Evolutionary conservation across 2,329 filamentous ascomycete species (phyloP).

Genomic region (Aspergillus ustus): DNA sequence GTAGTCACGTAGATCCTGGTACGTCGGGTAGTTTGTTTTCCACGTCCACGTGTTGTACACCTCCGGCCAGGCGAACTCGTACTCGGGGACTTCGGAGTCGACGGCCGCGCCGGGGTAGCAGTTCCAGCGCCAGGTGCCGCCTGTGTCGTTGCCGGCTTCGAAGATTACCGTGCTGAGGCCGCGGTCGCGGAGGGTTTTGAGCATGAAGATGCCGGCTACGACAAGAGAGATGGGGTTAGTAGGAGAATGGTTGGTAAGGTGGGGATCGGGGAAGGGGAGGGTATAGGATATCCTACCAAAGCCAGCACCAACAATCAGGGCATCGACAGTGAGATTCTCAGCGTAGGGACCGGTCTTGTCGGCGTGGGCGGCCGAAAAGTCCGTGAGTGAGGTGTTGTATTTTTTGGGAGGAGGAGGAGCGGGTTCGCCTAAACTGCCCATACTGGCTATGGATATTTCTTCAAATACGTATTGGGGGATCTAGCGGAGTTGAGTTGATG

Average conservation of each 20-base stretch:
- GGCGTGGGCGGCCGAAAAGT: neutral
- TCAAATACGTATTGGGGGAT: neutral
- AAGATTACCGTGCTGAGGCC: slow-evolving; percentile 56
- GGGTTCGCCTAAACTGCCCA: neutral
- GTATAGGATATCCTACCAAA: neutral
- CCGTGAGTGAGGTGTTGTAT: slow-evolving; percentile 2
- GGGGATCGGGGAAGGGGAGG: neutral
- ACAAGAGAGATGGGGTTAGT: neutral
- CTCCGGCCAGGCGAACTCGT: slow-evolving; percentile 58
- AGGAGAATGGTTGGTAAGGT: no score
- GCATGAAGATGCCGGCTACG: slow-evolving; percentile 51
- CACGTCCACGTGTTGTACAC: slow-evolving; percentile 53
- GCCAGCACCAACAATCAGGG: slow-evolving; percentile 3
- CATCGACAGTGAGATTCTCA: slow-evolving; percentile 9
- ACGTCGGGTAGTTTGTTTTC: slow-evolving; percentile 34
- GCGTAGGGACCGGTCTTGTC: slow-evolving; percentile 3
- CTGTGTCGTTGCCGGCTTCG: slow-evolving; percentile 57
- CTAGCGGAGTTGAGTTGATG: no score
- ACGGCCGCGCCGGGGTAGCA: slow-evolving; percentile 60
- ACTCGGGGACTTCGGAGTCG: slow-evolving; percentile 59
- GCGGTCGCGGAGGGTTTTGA: slow-evolving; percentile 56
- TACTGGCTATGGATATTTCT: neutral
- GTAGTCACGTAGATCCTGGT: slow-evolving; percentile 49
- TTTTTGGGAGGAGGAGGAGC: neutral
- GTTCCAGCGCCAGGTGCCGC: slow-evolving; percentile 62